Conservation (phyloP, 768 basidiomycete species). For the Russula brevipes region DNA sequence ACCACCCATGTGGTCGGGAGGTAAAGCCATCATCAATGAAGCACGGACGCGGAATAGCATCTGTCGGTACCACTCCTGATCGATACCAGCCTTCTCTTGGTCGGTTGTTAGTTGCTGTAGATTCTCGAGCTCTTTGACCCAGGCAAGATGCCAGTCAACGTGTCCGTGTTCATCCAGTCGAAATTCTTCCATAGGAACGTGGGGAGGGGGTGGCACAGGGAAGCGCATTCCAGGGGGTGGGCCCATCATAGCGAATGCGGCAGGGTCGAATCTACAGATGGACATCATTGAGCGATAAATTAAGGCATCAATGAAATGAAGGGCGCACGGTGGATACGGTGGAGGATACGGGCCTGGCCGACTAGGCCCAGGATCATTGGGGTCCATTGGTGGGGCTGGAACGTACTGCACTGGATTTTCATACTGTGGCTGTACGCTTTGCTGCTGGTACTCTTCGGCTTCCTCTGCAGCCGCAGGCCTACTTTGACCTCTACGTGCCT, state of each 20-base stretch:
- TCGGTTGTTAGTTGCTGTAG: slow-evolving; percentile 72
- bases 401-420: slow-evolving; percentile 57
- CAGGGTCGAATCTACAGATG: slow-evolving; percentile 61
- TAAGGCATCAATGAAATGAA: neutral
- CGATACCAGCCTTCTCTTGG: slow-evolving; percentile 76
- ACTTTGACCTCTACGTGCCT: slow-evolving; percentile 47
- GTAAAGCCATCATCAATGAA: slow-evolving; percentile 52
- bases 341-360: slow-evolving; percentile 52
- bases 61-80: slow-evolving; percentile 81
- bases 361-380: slow-evolving; percentile 58
- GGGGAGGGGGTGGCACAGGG: slow-evolving; percentile 54
- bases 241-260: slow-evolving; percentile 50
- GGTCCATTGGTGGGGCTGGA: slow-evolving; percentile 47
- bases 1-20: slow-evolving; percentile 19
- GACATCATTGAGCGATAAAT: neutral
- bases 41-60: slow-evolving; percentile 76
- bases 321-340: slow-evolving; percentile 54
- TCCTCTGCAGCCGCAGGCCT: slow-evolving; percentile 27
- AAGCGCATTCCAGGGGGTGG: slow-evolving; percentile 56
- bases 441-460: slow-evolving; percentile 60
- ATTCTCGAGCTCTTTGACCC: slow-evolving; percentile 75
- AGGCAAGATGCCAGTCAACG: slow-evolving; percentile 72
- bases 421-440: slow-evolving; percentile 42
- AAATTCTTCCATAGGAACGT: slow-evolving; percentile 58
- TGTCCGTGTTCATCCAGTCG: slow-evolving; percentile 76